Conservation (phyloP, 352 stramenopile genomes). For the Pythium dissotocum region DNA sequence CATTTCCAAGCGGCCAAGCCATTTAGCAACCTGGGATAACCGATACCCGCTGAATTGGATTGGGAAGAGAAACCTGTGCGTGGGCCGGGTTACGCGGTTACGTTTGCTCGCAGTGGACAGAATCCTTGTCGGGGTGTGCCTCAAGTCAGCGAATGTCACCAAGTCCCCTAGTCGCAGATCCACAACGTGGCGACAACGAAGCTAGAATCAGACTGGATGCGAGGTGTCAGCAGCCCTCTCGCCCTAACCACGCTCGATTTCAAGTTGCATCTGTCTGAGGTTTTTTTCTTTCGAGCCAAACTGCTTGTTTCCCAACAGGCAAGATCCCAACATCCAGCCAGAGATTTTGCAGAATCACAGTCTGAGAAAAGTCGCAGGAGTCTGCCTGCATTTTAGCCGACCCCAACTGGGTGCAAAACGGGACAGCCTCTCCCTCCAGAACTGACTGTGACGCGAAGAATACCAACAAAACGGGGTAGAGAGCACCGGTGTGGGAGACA, state of each 20-base stretch:
- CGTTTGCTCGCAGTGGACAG: conserved; percentile 1
- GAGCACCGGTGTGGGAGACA: conserved; percentile 6
- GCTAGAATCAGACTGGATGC: conserved; percentile 18
- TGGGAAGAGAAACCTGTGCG: background rate
- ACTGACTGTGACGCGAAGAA: conserved; percentile 1
- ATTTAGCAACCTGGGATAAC: background rate
- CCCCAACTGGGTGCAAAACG: conserved; percentile 4
- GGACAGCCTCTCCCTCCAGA: background rate
- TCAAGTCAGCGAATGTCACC: conserved; percentile 21
- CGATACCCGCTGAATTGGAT: background rate
- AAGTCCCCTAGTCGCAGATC: conserved; percentile 9
- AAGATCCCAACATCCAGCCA: conserved; percentile 7
- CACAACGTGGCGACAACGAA: conserved; percentile 18
- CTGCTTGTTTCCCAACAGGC: background rate
- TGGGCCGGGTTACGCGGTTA: background rate
- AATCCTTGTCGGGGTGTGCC: background rate
- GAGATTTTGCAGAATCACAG: conserved; percentile 1
- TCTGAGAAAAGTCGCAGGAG: conserved; percentile 3
- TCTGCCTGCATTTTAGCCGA: conserved; percentile 8
- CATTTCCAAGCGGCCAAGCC: background rate
- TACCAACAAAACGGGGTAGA: conserved; percentile 12
- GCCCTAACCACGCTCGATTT: conserved; percentile 8
- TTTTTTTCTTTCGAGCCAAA: conserved; percentile 6
- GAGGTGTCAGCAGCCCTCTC: conserved; percentile 15
- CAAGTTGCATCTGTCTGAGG: conserved; percentile 5